Conservation (phyloP, 208 protist genomes). For the Trypanosoma theileri region DNA sequence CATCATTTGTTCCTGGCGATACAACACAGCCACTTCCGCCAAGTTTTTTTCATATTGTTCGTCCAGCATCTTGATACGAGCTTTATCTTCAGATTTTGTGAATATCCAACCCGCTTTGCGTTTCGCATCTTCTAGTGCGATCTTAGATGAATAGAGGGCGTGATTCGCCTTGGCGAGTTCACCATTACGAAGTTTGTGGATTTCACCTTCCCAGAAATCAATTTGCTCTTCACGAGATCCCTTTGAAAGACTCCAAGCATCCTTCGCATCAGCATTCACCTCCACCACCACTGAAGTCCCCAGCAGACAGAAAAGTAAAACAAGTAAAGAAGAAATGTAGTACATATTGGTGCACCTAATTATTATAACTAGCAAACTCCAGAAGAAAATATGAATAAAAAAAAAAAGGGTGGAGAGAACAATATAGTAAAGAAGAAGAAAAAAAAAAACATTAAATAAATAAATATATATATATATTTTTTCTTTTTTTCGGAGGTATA, state of each 20-base stretch:
- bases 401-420: too few relatives aligned
- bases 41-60: slow-evolving; percentile 54
- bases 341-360: background rate
- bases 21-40: slow-evolving; percentile 47
- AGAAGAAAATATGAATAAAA: too few relatives aligned
- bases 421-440: background rate
- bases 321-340: slow-evolving; percentile 9
- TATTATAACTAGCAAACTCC: background rate
- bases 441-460: background rate
- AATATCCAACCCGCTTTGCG: slow-evolving; percentile 69
- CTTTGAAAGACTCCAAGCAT: slow-evolving; percentile 33
- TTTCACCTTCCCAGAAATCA: slow-evolving; percentile 58
- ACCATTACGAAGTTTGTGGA: slow-evolving; percentile 37
- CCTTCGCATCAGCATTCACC: slow-evolving; percentile 13
- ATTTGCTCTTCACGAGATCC: slow-evolving; percentile 63
- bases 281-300: slow-evolving; percentile 6
- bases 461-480: slow-evolving; percentile 3
- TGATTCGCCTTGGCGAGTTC: slow-evolving; percentile 37
- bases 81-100: slow-evolving; percentile 52
- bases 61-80: slow-evolving; percentile 72
- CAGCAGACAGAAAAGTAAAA: slow-evolving; percentile 7
- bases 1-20: slow-evolving; percentile 67
- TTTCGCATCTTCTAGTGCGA: slow-evolving; percentile 48
- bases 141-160: slow-evolving; percentile 42
- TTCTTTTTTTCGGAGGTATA: background rate